A percentile compares a stretch with the other conserved stretches of the same genome.
Conservation (phyloP, 305 asterid species). For the Fraxinus angustifolia region DNA sequence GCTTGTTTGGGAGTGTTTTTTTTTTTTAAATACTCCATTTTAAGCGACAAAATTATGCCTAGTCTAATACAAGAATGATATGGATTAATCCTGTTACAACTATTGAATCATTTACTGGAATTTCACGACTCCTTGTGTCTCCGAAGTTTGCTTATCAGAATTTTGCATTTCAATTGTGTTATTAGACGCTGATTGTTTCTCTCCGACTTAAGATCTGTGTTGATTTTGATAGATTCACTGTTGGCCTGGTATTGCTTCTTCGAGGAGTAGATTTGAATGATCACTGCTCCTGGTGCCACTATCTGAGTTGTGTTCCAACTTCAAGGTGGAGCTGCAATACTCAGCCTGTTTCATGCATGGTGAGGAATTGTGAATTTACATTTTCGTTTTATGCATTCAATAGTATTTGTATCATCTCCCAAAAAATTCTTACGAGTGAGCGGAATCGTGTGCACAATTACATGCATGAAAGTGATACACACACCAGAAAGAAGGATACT, state of each 20-base stretch:
- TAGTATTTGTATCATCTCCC: not conserved
- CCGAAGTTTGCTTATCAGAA: not conserved
- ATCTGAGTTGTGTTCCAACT: conserved; percentile 61
- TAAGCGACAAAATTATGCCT: not conserved
- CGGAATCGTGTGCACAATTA: not conserved
- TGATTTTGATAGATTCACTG: conserved; percentile 36
- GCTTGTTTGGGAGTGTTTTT: not conserved
- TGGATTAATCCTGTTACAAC: not conserved
- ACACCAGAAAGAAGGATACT: not conserved
- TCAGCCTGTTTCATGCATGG: conserved; percentile 49
- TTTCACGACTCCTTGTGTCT: not conserved
- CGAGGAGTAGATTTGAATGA: conserved; percentile 55
- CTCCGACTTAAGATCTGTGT: not conserved
- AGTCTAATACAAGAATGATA: not conserved
- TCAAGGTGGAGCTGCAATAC: conserved; percentile 60
- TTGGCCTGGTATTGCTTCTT: conserved; percentile 49
- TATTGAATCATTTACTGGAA: not conserved
- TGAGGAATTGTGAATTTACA: conserved; percentile 9
- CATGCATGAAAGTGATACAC: not conserved
- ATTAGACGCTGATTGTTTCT: not conserved
- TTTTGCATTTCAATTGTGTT: not conserved
- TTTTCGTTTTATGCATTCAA: not conserved
- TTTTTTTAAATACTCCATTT: not conserved
- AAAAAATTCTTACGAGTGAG: not conserved
- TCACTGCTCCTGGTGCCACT: conserved; percentile 68